phyloP scores from a whole-genome alignment of 2,329 filamentous ascomycete genomes.

The Blastomyces percursus region DNA sequence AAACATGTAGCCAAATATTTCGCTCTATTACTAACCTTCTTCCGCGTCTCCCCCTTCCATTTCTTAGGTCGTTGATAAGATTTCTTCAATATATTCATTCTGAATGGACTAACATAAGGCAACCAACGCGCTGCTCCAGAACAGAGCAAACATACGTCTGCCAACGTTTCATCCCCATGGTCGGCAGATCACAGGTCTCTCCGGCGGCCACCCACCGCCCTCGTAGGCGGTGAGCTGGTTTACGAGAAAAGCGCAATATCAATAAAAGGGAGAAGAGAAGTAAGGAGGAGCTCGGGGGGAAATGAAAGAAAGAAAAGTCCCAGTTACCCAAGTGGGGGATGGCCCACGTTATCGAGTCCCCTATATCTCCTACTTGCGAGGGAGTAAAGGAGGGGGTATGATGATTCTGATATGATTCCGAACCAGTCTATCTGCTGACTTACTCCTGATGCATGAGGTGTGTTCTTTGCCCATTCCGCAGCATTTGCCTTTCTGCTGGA shows the following conservation, averaged over 20 bases:
- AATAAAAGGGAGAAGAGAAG: conserved; percentile 24
- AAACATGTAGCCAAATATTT: neutral
- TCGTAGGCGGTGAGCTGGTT: neutral
- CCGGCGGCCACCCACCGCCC: conserved; percentile 10
- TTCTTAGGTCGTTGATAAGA: conserved; percentile 11
- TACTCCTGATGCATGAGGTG: neutral
- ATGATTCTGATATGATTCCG: neutral
- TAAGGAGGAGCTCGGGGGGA: conserved; percentile 15
- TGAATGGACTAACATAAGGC: conserved; percentile 2
- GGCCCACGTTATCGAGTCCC: neutral
- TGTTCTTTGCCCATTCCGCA: neutral
- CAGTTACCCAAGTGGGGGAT: neutral
- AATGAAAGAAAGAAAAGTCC: conserved; percentile 1
- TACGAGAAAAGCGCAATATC: conserved; percentile 39
- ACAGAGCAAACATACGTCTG: conserved; percentile 42
- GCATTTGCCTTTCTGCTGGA: conserved; percentile 6
- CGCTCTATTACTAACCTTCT: neutral
- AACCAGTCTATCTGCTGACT: neutral
- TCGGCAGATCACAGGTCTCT: conserved; percentile 43
- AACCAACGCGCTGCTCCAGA: conserved; percentile 38
- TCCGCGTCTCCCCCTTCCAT: conserved; percentile 13
- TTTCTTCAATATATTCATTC: conserved; percentile 8
- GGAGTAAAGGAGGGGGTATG: neutral
- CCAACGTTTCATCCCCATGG: conserved; percentile 34
- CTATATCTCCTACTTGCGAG: neutral